These are phyloP conservation scores for Diatrype stigma DNA, from an alignment of 2,329 filamentous ascomycete species.

Conservation along the genomic window DNA sequence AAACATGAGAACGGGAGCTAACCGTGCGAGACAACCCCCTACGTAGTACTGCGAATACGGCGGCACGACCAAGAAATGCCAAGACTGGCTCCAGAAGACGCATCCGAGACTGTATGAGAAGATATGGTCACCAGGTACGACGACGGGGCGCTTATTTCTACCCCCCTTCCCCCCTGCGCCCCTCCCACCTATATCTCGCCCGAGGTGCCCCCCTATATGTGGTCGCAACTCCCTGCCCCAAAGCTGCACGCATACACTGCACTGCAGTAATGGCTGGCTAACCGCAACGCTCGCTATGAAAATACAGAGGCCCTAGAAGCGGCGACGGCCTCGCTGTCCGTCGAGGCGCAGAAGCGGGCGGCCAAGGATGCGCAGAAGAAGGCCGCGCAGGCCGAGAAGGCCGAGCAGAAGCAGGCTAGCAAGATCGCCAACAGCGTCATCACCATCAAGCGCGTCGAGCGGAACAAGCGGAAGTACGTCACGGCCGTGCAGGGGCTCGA, in stretches of 20 bases:
- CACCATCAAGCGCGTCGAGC: conserved; percentile 92
- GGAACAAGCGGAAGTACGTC: conserved; percentile 96
- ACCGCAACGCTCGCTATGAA: conserved; percentile 1
- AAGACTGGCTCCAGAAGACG: conserved; percentile 83
- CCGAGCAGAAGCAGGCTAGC: conserved; percentile 77
- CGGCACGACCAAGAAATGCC: conserved; percentile 92
- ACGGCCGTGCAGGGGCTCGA: conserved; percentile 90
- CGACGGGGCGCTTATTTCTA: too few relatives aligned
- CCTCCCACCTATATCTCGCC: too few relatives aligned
- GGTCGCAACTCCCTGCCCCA: too few relatives aligned
- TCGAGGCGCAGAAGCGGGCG: conserved; percentile 90
- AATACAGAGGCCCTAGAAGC: conserved; percentile 72
- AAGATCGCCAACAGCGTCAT: conserved; percentile 79
- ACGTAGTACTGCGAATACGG: conserved; percentile 97
- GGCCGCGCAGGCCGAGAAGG: conserved; percentile 85
- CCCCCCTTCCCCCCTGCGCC: too few relatives aligned
- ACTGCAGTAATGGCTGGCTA: too few relatives aligned
- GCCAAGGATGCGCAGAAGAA: conserved; percentile 97
- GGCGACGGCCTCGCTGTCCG: conserved; percentile 77
- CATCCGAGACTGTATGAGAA: conserved; percentile 69
- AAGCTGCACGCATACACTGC: too few relatives aligned
- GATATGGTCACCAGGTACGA: conserved; percentile 83
- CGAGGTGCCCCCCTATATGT: too few relatives aligned
- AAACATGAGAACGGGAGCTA: too few relatives aligned
- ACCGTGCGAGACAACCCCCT: conserved; percentile 6